Evolutionary conservation across 2,329 filamentous ascomycete species (phyloP).

Genomic region (Apiospora arundinis): DNA sequence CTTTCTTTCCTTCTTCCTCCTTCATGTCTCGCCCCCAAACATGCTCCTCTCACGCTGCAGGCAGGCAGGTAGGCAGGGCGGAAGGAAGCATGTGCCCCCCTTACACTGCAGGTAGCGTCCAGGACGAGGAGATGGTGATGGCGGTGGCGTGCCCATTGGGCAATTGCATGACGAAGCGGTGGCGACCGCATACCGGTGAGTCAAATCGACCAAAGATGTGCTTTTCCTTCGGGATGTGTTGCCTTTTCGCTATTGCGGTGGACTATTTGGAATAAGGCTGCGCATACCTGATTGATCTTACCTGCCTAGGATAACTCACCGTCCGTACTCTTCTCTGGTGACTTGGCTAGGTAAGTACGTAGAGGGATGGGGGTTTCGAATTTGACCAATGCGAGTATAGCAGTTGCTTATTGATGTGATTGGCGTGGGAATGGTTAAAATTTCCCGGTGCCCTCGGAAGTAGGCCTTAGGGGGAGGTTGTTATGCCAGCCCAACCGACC

Average conservation of each 20-base stretch:
- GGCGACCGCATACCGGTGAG: constrained; percentile 3
- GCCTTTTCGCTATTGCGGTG: not conserved
- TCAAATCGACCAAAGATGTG: not conserved
- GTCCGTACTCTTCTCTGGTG: not conserved
- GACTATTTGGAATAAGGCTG: not conserved
- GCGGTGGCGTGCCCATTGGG: not conserved
- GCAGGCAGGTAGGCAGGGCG: not conserved
- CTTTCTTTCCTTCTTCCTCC: not conserved
- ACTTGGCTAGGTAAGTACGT: not conserved
- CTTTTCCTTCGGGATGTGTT: constrained; percentile 8
- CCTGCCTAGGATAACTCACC: not conserved
- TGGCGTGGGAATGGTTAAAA: no score
- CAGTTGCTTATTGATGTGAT: no score
- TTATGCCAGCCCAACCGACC: no score
- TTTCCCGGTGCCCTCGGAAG: no score
- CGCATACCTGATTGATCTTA: not conserved
- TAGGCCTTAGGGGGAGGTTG: no score
- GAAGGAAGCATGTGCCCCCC: not conserved
- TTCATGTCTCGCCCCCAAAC: not conserved
- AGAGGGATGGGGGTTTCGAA: no score
- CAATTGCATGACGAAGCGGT: constrained; percentile 1
- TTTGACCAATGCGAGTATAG: no score
- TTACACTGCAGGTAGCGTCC: not conserved
- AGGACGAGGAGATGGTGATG: not conserved
- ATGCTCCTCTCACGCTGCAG: not conserved